Base-by-base conservation (phyloP, 805 yeast genomes). In the Wickerhamomyces chambardii region DNA sequence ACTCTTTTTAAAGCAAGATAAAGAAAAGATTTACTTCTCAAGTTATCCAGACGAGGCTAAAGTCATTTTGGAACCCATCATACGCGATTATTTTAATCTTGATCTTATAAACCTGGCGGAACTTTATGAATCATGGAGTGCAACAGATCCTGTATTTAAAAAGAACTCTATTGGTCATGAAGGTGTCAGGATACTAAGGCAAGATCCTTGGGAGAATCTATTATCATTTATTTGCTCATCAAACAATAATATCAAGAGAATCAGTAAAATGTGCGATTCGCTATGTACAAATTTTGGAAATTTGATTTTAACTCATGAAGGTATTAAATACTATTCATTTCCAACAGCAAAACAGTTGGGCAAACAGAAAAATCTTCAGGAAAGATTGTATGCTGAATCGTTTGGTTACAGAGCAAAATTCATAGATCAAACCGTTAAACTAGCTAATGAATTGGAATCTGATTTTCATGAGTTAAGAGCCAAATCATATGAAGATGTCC, bases 131-230 rank as follows among this genome's bases (percentile, higher is more conserved):
- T 63, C 69, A 15, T 89, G 97, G 96, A 44, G 66, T 3, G 37
- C 42, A 1, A 66, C 58, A 15, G 94, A 86, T 51, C 33, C 62
- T 15, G 56, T 62, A 16, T 80, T 77, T 47, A 53, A 53, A 31
- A 57, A 54, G 33, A 53, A 51, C 35, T 35, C 60, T 5, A 42
- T 54, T 28, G 50, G 48, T 22, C 75, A 75, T 36, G 64, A 64
- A 4, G 97, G 97, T 0, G 77, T 90, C 15, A 62, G 98, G 22
- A 85, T 90, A 42, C 66, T 92, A 19, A 68, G 89, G 27, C 97
- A 92, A 55, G 96, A 90, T 44, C 97, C 98, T 0, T 92, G 97
- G 97, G 98, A 92, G 46, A 86, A 90, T 30, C 63, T 87, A 31
- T 62, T 90, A 15, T 83, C 92, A 2, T 92, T 90, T 44, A 92